Base-by-base conservation (phyloP, 768 basidiomycete species). In the Lactarius indigo region DNA sequence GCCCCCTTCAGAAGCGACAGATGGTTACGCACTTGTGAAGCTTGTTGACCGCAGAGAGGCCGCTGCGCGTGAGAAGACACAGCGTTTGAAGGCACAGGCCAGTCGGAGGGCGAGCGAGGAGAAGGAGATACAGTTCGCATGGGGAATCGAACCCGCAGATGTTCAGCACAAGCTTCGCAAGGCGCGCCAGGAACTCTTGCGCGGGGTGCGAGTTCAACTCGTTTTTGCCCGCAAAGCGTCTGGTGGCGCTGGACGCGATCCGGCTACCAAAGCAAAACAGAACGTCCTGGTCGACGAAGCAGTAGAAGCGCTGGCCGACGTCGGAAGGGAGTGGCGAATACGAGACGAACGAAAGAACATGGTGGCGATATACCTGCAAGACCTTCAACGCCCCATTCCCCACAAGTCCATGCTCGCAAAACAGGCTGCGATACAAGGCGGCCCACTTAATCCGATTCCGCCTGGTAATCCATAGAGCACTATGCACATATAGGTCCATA, bases 101-200 rank as follows among this genome's bases (percentile, higher is more conserved):
- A 61, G 65, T 26, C 64, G 64, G 13, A 70, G 41, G 59, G 62
- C 64, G 35, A 66, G 59, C 66, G 71, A 73, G 59, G 61, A 69
- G 54, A 78, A 79, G 71, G 75, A 79, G 65, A 71, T 80, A 18
- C 79, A 79, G 63, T 62, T 80, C 55, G 75, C 79, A 3, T 80
- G 78, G 78, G 72, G 71, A 26, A 73, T 76, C 26, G 74, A 71
- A 26, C n/a, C 64, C 18, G 73, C 73, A 26, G 79, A 80, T 63
- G 63, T 80, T 1, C 68, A 70, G 35, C 78, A 78, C 73, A 80
- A 80, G 69, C 59, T 80, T n/a, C 71, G 72, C 41, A 76, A 77
- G 63, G 77, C 72, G 13, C 57, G 68, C 35, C 68, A 73, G 54
- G 69, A 76, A 26, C 67, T 80, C 23, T 70, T 64, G 12, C 73